Base-by-base conservation (phyloP, 352 stramenopile genomes). In the Globisporangium paroecandrum region DNA sequence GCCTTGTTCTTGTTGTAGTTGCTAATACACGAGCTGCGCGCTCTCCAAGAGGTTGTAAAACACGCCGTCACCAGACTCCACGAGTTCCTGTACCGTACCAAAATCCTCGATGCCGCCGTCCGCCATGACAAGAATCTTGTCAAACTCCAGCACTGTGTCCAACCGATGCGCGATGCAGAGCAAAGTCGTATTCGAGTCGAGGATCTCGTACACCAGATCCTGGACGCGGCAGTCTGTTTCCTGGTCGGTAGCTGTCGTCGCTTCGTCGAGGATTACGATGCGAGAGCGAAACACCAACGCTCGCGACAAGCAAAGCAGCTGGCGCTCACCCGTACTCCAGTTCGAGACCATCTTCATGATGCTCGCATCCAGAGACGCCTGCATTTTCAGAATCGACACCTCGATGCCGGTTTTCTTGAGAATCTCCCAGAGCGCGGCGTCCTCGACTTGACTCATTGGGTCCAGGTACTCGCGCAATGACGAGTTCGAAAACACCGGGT, bases 241-340 rank as follows among this genome's bases (percentile, higher is more conserved):
- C 29, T 82, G 75, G 58, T 94, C 87, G 4, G 89, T 89, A 9
- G 82, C 83, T 3, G 88, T 85, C 20, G 96, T 99, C 5, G 96
- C 96, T 81, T 99, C 97, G 64, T 99, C 97, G 69, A 99, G 90
- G 4, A 99, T 78, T 20, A 99, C 73, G 36, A 99, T 93, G 12
- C 70, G 66, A 4, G 90, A 89, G 18, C 95, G 80, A 4, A 85
- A 73, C 20, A 99, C 71, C 27, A 99, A 74, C 5, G 97, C 96
- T 41, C 97, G 72, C 32, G 90, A 96, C 38, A 99, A 77, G 67
- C 94, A 98, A 0, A 99, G 70, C 15, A 99, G 73, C 74, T 99
- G 96, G 0, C 96, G 77, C 74, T 99, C 90, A 4, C 97, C 97
- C 32, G 96, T 87, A 66, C 74, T 94, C 60, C 97, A 98, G 59